A percentile compares a stretch with the other conserved stretches of the same genome.
phyloP scores from a whole-genome alignment of 495 filamentous ascomycete species.

The Aspergillus cristatus region DNA sequence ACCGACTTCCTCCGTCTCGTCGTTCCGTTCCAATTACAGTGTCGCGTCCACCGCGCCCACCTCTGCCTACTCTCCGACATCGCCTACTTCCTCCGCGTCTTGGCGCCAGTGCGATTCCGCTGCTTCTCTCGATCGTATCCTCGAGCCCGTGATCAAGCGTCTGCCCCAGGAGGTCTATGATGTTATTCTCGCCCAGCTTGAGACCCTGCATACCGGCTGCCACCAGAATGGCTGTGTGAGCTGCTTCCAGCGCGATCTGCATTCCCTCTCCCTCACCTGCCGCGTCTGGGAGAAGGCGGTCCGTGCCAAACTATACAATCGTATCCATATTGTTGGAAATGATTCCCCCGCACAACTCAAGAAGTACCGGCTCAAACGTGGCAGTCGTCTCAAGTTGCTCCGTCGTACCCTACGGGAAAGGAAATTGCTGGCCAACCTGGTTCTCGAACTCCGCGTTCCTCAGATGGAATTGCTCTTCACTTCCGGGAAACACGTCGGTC shows the following conservation, averaged over 20 bases:
- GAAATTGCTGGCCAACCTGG: slow-evolving; percentile 59
- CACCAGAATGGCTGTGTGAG: slow-evolving; percentile 51
- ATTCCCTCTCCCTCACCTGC: slow-evolving; percentile 55
- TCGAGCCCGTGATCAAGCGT: slow-evolving; percentile 37
- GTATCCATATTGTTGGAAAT: slow-evolving; percentile 58
- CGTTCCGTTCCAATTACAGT: slow-evolving; percentile 32
- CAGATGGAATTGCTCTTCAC: slow-evolving; percentile 44
- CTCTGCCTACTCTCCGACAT: slow-evolving; percentile 30
- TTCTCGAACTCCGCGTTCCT: slow-evolving; percentile 66
- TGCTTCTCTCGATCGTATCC: slow-evolving; percentile 22
- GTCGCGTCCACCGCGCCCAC: slow-evolving; percentile 29
- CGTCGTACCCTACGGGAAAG: slow-evolving; percentile 66
- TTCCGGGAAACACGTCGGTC: slow-evolving; percentile 32
- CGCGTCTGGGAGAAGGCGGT: slow-evolving; percentile 61
- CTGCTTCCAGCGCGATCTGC: slow-evolving; percentile 71
- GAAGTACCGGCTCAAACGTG: slow-evolving; percentile 57
- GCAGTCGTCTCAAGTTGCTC: slow-evolving; percentile 63
- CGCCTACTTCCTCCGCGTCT: slow-evolving; percentile 25
- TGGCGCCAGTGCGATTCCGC: slow-evolving; percentile 30
- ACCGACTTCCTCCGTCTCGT: slow-evolving; percentile 32
- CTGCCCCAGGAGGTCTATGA: slow-evolving; percentile 50
- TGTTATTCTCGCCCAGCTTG: slow-evolving; percentile 44
- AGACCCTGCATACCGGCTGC: slow-evolving; percentile 36
- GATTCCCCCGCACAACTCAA: slow-evolving; percentile 56
- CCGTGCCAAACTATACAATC: slow-evolving; percentile 56